A percentile compares a stretch with the other conserved stretches of the same genome.
Conservation (phyloP, 2,329 filamentous ascomycete genomes). For the Fusarium gaditjirri region DNA sequence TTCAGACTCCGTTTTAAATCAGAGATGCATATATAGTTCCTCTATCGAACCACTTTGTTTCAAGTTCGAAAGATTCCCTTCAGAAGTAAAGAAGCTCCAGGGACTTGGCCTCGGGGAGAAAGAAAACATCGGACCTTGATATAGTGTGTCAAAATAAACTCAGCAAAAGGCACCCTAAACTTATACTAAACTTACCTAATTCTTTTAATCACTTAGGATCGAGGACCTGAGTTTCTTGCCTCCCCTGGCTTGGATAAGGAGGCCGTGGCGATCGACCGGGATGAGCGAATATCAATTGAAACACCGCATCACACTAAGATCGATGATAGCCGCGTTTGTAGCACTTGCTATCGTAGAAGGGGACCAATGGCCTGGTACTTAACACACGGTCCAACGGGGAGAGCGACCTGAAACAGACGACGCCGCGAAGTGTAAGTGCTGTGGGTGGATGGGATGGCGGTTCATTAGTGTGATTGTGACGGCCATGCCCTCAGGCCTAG, state of each 20-base stretch:
- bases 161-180: too few relatives aligned
- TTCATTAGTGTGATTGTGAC: constrained; percentile 17
- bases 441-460: constrained; percentile 15
- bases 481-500: constrained; percentile 10
- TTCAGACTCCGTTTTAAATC: neutral
- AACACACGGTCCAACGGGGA: constrained; percentile 39
- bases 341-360: neutral
- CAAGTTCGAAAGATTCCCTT: neutral
- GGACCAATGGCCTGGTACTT: constrained; percentile 2
- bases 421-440: constrained; percentile 23
- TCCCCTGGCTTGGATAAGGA: constrained; percentile 11
- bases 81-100: neutral
- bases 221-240: too few relatives aligned
- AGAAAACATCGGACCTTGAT: too few relatives aligned
- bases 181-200: too few relatives aligned
- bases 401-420: constrained; percentile 42
- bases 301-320: constrained; percentile 29
- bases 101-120: too few relatives aligned
- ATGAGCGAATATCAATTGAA: constrained; percentile 22
- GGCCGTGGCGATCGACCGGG: constrained; percentile 29
- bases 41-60: constrained; percentile 8
- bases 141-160: too few relatives aligned
- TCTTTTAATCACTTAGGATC: too few relatives aligned
- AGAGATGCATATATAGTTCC: neutral
- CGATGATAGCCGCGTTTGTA: constrained; percentile 25